Base-by-base conservation (phyloP, 192 early-diverging fungal species). In the Coemansia sp. region DNA sequence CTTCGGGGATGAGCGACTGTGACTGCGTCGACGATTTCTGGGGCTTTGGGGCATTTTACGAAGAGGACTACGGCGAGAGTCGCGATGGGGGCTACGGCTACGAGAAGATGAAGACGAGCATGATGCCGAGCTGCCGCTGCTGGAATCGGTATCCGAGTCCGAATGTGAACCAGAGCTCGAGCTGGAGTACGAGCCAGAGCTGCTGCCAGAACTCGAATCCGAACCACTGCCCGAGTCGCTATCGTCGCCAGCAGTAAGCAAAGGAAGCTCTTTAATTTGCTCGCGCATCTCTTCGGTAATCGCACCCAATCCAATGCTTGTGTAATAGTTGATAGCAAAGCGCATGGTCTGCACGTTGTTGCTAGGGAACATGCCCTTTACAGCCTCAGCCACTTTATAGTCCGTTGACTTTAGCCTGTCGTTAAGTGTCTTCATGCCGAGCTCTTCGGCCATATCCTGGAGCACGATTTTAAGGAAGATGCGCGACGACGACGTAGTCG, bases 251-350 rank as follows among this genome's bases (percentile, higher is more conserved):
- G 58, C 72, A 9, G 62, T 42, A 5, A 58, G 48, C 14, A 45
- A 29, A 9, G 80, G 77, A 10, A 86, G 89, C 51, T 84, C 87
- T 70, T 90, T 90, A 27, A 95, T 86, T 72, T 89, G 88, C 69
- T 95, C 95, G 70, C 97, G 90, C 70, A 99, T 85, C 19, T 96
- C 95, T 31, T 95, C 95, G 1, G 96, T 98, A 51, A 99, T 74
- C 2, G 89, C 92, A 70, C 96, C 97, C 31, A 99, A 75, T 19
- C 91, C 94, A 74, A 99, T 96, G 72, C 89, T 92, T 0, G 94
- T 97, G 68, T 94, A 99, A 76, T 95, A 99, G 75, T 99, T 99
- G 87, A 99, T 98, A 11, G 97, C 95, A 78, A 98, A 98, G 45
- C 95, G 90, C 12, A 91, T 94, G 62, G 93, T 87, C 62, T 89